Evolutionary conservation across 805 yeast species (phyloP), one percentile per base, ranked within the genome.

Genomic region (Hanseniaspora vineae): DNA sequence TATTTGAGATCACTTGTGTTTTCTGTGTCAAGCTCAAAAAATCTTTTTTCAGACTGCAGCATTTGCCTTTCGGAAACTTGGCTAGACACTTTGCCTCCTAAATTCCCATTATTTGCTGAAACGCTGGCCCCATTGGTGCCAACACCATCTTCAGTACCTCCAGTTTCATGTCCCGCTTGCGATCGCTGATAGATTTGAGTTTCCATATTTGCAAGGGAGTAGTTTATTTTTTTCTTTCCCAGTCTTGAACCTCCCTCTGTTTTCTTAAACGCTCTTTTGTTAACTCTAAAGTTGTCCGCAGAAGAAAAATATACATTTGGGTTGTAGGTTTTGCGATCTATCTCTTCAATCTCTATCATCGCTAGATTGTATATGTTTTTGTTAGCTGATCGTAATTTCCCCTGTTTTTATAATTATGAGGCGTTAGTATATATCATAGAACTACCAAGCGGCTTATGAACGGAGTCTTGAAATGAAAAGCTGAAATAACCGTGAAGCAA

Each of bases 151-250:
- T 49, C 44, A 13, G 39, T 23, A 3, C 49, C 42, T 12, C 31
- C 43, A 2, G 42, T 42, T 2, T 48, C 55, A 9, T 52, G 49
- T 17, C 44, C 47, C 33, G 51, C 54, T 3, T 57, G 51, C 35
- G 18, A 14, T 45, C 44, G 13, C 35, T 44, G 3, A 45, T 59
- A 61, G 31, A 64, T 40, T 35, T 54, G 58, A 9, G 60, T 61
- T 39, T 62, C 67, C 47, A 63, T 46, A 48, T 62, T 66, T 11
- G 67, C 63, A 31, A 63, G 44, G 1, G 67, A 63, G 48, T 63
- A 63, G 50, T 63, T 63, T 2, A 63, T 58, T 42, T 66, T 55
- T 44, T 62, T 63, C 35, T 65, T 53, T 12, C 42, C 43, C 14
- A 58, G 56, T 23, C 18, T 35, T 20, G 44, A 35, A n/a, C 31